Base-by-base conservation (phyloP, 345 rosid genomes). In the Aquilaria malaccensis region DNA sequence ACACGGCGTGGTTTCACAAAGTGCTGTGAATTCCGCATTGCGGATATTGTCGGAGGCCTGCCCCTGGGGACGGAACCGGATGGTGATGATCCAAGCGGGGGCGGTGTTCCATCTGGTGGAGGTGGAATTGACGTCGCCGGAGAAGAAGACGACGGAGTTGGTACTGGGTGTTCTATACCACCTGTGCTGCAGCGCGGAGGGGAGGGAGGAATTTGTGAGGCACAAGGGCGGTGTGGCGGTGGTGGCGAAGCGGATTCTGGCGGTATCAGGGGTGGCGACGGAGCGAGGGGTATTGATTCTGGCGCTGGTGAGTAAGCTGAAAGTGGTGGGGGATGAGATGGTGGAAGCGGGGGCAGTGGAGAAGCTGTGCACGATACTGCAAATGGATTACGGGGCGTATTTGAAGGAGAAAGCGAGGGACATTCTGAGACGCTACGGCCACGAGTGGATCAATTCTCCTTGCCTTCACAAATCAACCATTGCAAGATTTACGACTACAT, bases 151-250 rank as follows among this genome's bases (percentile, higher is more conserved):
- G 3, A 85, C 96, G 0, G 89, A 92, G 71, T 74, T 83, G 7
- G 72, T 70, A 49, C 54, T 86, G 7, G 84, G 88, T 6, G 64
- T 81, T n/a, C 31, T 92, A 53, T 71, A 69, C 63, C 77, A 79
- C 47, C 50, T 92, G 14, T 92, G 98, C 68, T 85, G 79, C 22
- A 75, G 83, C 11, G 91, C 95, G 0, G 78, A 85, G 1, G 96
- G 96, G 59, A 78, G 96, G 55, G 88, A 83, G 0, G 62, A 80
- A 77, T 77, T 82, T 32, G 65, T 86, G 43, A 73, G 67, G 2
- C 96, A 92, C 48, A 70, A 68, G 32, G 80, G 76, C 0, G 84
- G 86, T 33, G 33, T 89, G 10, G 87, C 95, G 0, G 72, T 83
- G 45, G 79, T 91, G 15, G 73, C 88, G 0, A 77, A 68, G 71